A percentile compares a stretch with the other conserved stretches of the same genome.
Evolutionary conservation across 2,329 filamentous ascomycete species (phyloP).

Genomic region (Sporothrix pseudoabietina): DNA sequence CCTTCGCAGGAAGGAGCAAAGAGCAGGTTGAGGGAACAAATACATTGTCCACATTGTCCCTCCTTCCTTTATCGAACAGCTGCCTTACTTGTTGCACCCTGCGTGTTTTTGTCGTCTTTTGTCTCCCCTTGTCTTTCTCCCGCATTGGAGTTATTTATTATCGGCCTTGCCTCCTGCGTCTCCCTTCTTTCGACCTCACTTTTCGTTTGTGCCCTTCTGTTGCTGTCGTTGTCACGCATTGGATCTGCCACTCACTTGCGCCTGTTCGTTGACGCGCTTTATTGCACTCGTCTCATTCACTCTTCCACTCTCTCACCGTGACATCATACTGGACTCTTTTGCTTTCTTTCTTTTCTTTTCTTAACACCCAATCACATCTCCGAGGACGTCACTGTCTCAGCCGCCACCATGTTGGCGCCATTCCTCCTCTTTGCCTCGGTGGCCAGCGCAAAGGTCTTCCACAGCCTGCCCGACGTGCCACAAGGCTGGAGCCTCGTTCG

Average conservation of each 20-base stretch:
- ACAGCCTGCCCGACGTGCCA: constrained; percentile 44
- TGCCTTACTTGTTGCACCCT: neutral
- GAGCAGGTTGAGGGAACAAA: constrained; percentile 1
- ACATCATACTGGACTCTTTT: neutral
- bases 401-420: constrained; percentile 33
- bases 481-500: constrained; percentile 45
- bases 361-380: no score
- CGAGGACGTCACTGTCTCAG: neutral
- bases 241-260: neutral
- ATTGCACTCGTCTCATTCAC: neutral
- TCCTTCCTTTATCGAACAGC: neutral
- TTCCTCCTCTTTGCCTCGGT: constrained; percentile 38
- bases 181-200: neutral
- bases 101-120: no score
- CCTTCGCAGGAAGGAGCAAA: constrained; percentile 16
- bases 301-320: neutral
- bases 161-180: neutral
- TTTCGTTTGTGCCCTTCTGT: neutral
- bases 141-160: neutral
- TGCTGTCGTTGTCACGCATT: neutral
- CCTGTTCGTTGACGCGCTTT: neutral
- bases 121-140: neutral
- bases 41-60: neutral
- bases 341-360: neutral
- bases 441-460: constrained; percentile 43